Conservation (phyloP, 352 stramenopile genomes). For the Phytophthora multivora region DNA sequence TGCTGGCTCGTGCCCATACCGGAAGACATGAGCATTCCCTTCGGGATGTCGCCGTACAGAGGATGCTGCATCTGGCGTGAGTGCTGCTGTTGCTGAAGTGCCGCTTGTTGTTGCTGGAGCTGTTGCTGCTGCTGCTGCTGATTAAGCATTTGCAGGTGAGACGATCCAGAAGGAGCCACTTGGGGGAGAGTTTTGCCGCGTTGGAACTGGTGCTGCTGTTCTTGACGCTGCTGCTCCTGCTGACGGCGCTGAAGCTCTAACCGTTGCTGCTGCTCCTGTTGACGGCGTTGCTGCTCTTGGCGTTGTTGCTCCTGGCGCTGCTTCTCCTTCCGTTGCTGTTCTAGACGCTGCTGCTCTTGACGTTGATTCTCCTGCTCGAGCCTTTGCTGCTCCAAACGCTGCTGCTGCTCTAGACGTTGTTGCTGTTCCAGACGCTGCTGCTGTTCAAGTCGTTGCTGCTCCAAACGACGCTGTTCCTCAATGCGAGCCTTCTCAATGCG, state of each 20-base stretch:
- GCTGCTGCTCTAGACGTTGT: conserved; percentile 14
- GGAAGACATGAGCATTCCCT: conserved; percentile 53
- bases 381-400: conserved; percentile 26
- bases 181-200: conserved; percentile 43
- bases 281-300: conserved; percentile 28
- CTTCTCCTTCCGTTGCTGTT: conserved; percentile 24
- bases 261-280: conserved; percentile 31
- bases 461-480: conserved; percentile 25
- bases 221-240: conserved; percentile 38
- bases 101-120: conserved; percentile 48
- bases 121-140: conserved; percentile 55
- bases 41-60: conserved; percentile 59
- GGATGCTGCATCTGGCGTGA: conserved; percentile 53
- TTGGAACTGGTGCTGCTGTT: conserved; percentile 43
- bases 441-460: conserved; percentile 30
- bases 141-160: conserved; percentile 55
- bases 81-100: conserved; percentile 50
- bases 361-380: conserved; percentile 24
- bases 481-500: conserved; percentile 35
- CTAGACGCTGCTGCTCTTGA: conserved; percentile 24
- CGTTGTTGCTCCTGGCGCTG: conserved; percentile 27
- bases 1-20: conserved; percentile 45
- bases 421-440: conserved; percentile 24
- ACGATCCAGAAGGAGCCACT: conserved; percentile 32
- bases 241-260: conserved; percentile 28